These are phyloP conservation scores for Ceratocystis variospora DNA, from an alignment of 2,329 filamentous ascomycete genomes.

Conservation along the genomic window DNA sequence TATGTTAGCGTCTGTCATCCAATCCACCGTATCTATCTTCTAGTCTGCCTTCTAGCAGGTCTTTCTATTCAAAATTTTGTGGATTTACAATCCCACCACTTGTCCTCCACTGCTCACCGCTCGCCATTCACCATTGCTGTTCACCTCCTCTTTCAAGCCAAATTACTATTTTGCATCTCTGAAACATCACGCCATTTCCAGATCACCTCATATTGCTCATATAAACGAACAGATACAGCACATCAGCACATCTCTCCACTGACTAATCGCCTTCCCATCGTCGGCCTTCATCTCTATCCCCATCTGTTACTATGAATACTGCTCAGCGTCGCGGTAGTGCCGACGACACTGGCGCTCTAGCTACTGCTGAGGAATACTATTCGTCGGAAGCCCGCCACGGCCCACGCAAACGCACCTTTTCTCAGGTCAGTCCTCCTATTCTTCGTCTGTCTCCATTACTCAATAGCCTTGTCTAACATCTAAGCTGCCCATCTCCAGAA, in stretches of 20 bases:
- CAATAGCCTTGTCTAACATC: background rate
- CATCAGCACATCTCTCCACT: background rate
- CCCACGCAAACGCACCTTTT: constrained; percentile 41
- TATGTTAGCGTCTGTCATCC: too few species aligned
- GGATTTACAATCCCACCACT: too few species aligned
- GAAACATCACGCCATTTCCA: too few species aligned
- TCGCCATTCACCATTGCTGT: too few species aligned
- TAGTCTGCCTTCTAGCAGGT: too few species aligned
- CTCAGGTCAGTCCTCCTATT: constrained; percentile 32
- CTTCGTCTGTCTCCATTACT: background rate
- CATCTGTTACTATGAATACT: constrained; percentile 8
- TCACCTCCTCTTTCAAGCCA: too few species aligned
- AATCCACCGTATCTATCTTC: too few species aligned
- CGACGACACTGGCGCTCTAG: constrained; percentile 38
- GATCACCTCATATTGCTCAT: too few species aligned
- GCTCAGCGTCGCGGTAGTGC: constrained; percentile 27
- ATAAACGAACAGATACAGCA: background rate
- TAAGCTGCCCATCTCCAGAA: constrained; percentile 29
- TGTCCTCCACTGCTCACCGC: too few species aligned
- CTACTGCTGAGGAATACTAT: constrained; percentile 47
- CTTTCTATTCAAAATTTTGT: too few species aligned
- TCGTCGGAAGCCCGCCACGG: constrained; percentile 41
- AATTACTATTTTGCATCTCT: too few species aligned
- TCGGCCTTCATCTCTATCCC: background rate
- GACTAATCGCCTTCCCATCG: too few species aligned